Percentiles rank a stretch among this genome's conserved stretches.
Conservation (phyloP, 2,329 filamentous ascomycete genomes). For the Verticillium isaacii region DNA sequence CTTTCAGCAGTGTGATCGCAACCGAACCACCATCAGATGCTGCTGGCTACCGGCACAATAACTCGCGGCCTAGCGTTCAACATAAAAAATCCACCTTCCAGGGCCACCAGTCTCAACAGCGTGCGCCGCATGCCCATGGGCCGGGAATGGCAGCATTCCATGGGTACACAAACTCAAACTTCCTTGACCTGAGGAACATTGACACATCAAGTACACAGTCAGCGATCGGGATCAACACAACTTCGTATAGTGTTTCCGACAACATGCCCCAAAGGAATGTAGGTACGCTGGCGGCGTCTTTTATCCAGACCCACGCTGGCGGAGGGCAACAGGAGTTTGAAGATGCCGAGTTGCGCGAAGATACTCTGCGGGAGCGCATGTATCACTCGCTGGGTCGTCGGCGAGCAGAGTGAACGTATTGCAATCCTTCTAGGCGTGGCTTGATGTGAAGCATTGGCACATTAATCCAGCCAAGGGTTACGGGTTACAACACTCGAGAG, state of each 20-base stretch:
- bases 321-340: slow-evolving; percentile 2
- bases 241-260: slow-evolving; percentile 2
- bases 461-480: too few species aligned
- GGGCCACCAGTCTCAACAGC: background rate
- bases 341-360: slow-evolving; percentile 1
- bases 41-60: background rate
- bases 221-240: background rate
- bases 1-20: slow-evolving; percentile 1
- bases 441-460: background rate
- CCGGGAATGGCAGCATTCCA: slow-evolving; percentile 4
- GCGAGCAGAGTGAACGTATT: background rate
- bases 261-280: slow-evolving; percentile 2
- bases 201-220: slow-evolving; percentile 4
- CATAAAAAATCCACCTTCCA: slow-evolving; percentile 3
- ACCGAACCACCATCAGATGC: background rate
- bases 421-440: background rate
- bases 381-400: slow-evolving; percentile 4
- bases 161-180: slow-evolving; percentile 6
- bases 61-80: background rate
- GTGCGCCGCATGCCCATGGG: background rate
- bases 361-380: slow-evolving; percentile 5
- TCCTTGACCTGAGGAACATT: slow-evolving; percentile 6
- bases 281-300: slow-evolving; percentile 1
- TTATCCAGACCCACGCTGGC: background rate
- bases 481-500: too few species aligned